Conservation (phyloP, 78 protist species). For the Andalucia godoyi region DNA sequence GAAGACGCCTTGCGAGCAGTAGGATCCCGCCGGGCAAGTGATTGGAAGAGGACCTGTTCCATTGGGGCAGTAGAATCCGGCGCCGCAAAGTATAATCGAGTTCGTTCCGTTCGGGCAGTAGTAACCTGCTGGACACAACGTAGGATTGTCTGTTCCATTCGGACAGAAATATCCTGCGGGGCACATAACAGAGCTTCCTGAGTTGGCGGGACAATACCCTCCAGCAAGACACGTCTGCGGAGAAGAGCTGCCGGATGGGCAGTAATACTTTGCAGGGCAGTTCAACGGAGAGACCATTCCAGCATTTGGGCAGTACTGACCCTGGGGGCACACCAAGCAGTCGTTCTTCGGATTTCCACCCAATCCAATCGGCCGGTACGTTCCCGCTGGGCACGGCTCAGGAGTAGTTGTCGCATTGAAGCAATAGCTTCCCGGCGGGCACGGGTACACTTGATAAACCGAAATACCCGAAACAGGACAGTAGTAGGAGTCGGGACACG, state of each 20-base stretch:
- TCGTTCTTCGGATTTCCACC: not conserved
- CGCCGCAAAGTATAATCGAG: not conserved
- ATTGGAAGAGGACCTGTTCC: not conserved
- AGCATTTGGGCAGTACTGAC: not conserved
- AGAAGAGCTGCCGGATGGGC: constrained; percentile 5
- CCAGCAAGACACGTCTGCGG: constrained; percentile 29
- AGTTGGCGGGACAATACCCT: not conserved
- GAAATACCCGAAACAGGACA: constrained; percentile 5
- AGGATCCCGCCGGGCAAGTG: constrained; percentile 22
- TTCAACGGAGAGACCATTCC: not conserved
- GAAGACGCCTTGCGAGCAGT: not conserved
- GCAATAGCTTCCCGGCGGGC: constrained; percentile 13
- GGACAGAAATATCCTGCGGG: constrained; percentile 22
- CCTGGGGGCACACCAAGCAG: constrained; percentile 21
- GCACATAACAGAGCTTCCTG: constrained; percentile 10
- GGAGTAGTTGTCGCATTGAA: not conserved
- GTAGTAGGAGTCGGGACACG: constrained; percentile 4
- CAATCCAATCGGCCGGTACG: not conserved
- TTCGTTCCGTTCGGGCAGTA: constrained; percentile 25
- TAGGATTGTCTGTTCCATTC: not conserved
- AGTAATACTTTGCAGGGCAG: constrained; percentile 25
- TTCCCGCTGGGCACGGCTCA: constrained; percentile 34
- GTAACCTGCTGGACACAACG: constrained; percentile 16
- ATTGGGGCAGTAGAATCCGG: not conserved
- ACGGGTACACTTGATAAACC: not conserved